Evolutionary conservation across 805 yeast genomes (phyloP), one percentile per base, ranked within the genome.

Genomic region (Metschnikowia matae): DNA sequence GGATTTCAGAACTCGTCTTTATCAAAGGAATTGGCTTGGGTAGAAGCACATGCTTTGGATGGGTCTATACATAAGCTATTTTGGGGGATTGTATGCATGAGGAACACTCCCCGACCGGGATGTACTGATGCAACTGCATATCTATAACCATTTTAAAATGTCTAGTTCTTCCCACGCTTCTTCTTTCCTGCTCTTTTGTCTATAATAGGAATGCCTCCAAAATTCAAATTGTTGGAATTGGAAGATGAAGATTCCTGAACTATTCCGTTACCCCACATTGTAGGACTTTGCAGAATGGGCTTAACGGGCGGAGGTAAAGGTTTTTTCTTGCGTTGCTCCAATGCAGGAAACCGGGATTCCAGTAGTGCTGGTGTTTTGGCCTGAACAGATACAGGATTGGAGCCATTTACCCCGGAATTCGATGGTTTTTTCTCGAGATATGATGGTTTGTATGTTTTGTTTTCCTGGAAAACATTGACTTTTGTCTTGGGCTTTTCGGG

Each of bases 241-340:
- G 49, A 42, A 3, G 49, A 42, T 2, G 51, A 38, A 8, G 38
- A 40, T n/a, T 37, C 33, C 45, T 20, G 45, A 6, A 50, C 41
- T 36, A 53, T 46, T 4, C 57, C 55, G 20, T 37, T 51, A 14
- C 59, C 60, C 62, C 62, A 58, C 5, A 51, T 45, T 3, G 57
- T 46, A 6, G 53, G 31, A 3, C 53, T 48, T 18, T 52, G 42
- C 14, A 50, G 48, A 2, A 75, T 65, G 6, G 83, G 81, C 44
- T 81, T 82, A 3, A 85, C 87, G 38, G 86, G 73, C 2, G 90
- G 88, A 48, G 79, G 73, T 7, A 53, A 57, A 50, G 59, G 66
- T 51, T 67, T 69, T 45, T 66, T 60, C 60, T 76, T 78, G 57
- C 74, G 69, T 52, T 65, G 51, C 17, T 39, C 68, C 35, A 78